Conservation (phyloP, 148 eudicot species). For the Oxyria digyna region DNA sequence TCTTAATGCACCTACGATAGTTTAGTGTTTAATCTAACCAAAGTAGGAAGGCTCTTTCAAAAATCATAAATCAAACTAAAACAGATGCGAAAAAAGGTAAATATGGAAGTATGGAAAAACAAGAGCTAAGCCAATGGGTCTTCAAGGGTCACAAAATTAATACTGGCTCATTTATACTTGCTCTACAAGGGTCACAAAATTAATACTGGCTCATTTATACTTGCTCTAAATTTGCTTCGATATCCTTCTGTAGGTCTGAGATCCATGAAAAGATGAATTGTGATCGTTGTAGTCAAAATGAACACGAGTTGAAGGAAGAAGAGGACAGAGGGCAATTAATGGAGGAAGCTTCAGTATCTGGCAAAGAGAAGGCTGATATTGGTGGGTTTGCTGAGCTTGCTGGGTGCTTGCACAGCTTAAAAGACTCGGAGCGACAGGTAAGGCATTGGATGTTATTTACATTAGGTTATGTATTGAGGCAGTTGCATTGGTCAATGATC, state of each 20-base stretch:
- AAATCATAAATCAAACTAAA: not conserved
- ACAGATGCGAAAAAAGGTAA: not conserved
- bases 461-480: not conserved
- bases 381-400: constrained; percentile 90
- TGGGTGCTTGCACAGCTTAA: constrained; percentile 64
- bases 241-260: constrained; percentile 49
- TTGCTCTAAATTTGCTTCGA: not conserved
- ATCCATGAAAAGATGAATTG: constrained; percentile 95
- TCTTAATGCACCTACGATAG: not conserved
- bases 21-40: not conserved
- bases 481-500: not conserved
- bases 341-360: constrained; percentile 22
- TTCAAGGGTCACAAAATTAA: not conserved
- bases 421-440: constrained; percentile 83
- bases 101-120: not conserved
- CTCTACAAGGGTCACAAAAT: not conserved
- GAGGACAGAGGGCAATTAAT: constrained; percentile 16
- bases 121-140: not conserved
- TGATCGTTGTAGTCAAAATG: constrained; percentile 45
- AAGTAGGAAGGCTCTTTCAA: not conserved
- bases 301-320: constrained; percentile 10
- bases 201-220: not conserved
- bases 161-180: not conserved
- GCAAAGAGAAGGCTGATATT: constrained; percentile 43
- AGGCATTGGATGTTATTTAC: not conserved